phyloP scores from a whole-genome alignment of 441 rosid genomes.

The Hura crepitans region DNA sequence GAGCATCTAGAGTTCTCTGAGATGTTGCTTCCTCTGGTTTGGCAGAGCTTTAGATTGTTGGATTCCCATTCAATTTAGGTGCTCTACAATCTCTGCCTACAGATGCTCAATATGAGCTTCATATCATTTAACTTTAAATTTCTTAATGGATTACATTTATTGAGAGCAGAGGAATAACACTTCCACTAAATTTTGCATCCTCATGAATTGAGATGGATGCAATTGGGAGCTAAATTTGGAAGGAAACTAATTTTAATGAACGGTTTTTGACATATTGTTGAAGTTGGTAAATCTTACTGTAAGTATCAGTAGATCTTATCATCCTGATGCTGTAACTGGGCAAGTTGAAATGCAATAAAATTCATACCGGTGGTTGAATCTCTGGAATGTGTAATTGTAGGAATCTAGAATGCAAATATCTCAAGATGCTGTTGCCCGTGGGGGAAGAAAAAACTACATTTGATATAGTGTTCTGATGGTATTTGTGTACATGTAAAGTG shows the following conservation, averaged over 20 bases:
- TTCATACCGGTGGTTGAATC: not conserved
- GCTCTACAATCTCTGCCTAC: not conserved
- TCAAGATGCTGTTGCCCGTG: no score
- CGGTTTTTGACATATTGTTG: no score
- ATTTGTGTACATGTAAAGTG: no score
- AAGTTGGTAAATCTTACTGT: not conserved
- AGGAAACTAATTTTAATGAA: not conserved
- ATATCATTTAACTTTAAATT: not conserved
- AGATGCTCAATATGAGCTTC: not conserved
- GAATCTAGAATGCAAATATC: no score
- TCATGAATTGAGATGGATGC: not conserved
- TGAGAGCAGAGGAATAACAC: not conserved
- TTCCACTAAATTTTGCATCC: not conserved
- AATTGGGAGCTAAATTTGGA: not conserved
- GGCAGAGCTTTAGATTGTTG: not conserved
- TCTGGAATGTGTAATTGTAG: no score
- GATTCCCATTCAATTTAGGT: not conserved
- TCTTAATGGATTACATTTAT: not conserved
- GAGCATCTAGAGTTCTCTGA: not conserved
- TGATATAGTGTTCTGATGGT: no score
- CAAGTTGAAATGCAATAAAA: not conserved
- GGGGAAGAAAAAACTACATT: no score
- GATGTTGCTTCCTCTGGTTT: not conserved
- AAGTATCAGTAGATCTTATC: not conserved
- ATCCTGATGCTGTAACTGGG: not conserved